Percentiles rank a stretch among this genome's conserved stretches.
These are phyloP conservation scores for Solanum pinnatisectum DNA, from an alignment of 257 asterid genomes.

Conservation along the genomic window DNA sequence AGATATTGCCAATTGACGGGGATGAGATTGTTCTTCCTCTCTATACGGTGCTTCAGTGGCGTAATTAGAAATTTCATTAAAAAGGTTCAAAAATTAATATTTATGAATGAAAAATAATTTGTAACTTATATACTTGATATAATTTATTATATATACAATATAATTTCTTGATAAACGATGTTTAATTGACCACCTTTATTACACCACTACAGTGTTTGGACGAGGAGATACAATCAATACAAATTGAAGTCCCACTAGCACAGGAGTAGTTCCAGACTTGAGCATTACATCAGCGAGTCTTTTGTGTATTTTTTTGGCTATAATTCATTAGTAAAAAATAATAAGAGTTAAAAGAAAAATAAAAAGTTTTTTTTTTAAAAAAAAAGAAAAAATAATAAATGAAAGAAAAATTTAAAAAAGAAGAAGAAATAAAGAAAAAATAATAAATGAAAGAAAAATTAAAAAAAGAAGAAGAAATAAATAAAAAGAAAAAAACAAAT, in stretches of 20 bases:
- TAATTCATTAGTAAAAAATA: neutral
- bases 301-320: neutral
- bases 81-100: too few species aligned
- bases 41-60: neutral
- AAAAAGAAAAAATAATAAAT: too few species aligned
- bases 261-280: too few species aligned
- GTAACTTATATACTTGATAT: too few species aligned
- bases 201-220: neutral
- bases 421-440: too few species aligned
- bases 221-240: neutral
- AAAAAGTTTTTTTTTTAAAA: too few species aligned
- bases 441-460: too few species aligned
- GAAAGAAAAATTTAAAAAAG: neutral
- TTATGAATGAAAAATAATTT: too few species aligned
- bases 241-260: too few species aligned
- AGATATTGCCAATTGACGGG: neutral
- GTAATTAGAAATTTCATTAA: too few species aligned
- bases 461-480: neutral
- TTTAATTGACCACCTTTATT: neutral
- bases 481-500: too few species aligned
- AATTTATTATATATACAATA: too few species aligned
- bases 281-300: neutral
- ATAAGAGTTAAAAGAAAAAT: neutral
- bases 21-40: neutral
- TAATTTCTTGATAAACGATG: neutral